Conservation (phyloP, 768 basidiomycete species). For the Harrya chromipes region DNA sequence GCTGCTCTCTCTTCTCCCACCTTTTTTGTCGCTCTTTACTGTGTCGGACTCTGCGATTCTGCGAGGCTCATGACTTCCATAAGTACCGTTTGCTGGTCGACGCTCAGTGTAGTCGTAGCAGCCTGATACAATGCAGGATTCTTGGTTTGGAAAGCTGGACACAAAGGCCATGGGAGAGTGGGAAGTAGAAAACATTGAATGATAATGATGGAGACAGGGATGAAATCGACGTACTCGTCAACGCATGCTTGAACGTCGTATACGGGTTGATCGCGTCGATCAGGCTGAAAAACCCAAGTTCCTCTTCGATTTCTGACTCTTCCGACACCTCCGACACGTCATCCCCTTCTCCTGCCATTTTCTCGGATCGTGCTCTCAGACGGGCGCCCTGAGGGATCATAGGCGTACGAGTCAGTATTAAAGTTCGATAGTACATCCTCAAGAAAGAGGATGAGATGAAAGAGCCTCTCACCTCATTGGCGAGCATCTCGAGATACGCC, state of each 20-base stretch:
- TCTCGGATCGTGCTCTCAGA: slow-evolving; percentile 60
- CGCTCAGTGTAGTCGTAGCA: slow-evolving; percentile 64
- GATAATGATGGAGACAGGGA: no score
- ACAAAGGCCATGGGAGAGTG: no score
- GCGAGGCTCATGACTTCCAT: slow-evolving; percentile 85
- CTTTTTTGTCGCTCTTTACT: neutral
- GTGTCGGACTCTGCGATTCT: slow-evolving; percentile 33
- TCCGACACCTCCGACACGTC: slow-evolving; percentile 41
- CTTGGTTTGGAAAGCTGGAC: slow-evolving; percentile 72
- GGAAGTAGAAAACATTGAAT: no score
- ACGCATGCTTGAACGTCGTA: slow-evolving; percentile 69
- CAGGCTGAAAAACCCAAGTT: slow-evolving; percentile 82
- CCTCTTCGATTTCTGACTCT: slow-evolving; percentile 71
- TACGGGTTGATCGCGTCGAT: slow-evolving; percentile 81
- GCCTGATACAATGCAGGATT: slow-evolving; percentile 65
- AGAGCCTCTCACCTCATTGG: slow-evolving; percentile 59
- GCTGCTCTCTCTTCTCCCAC: neutral
- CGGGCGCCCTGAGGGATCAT: slow-evolving; percentile 56
- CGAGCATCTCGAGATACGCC: slow-evolving; percentile 83
- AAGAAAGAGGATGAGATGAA: neutral
- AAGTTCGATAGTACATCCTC: neutral
- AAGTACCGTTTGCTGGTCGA: slow-evolving; percentile 75
- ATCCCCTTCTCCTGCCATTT: slow-evolving; percentile 25
- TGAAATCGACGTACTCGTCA: slow-evolving; percentile 52
- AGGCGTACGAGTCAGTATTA: neutral